Evolutionary conservation across 73 alveolate species (phyloP).

Genomic region (Stentor coeruleus): DNA sequence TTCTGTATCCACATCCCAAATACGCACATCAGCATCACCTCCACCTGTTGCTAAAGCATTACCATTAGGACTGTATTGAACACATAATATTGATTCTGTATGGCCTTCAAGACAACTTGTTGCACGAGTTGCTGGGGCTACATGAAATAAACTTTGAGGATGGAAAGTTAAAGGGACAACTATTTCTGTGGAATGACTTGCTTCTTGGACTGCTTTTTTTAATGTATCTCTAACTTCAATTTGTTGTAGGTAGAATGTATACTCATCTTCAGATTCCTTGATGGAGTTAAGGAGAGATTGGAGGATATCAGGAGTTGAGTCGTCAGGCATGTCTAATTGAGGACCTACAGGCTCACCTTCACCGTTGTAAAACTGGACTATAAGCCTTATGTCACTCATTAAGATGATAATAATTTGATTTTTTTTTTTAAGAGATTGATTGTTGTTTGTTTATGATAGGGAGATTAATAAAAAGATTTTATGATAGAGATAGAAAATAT

Average conservation of each 20-base stretch:
- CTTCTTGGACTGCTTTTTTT: constrained; percentile 18
- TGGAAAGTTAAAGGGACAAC: constrained; percentile 85
- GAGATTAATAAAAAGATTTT: too few relatives aligned
- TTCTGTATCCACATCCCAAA: constrained; percentile 99
- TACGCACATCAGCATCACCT: constrained; percentile 97
- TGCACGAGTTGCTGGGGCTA: constrained; percentile 98
- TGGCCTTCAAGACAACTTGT: constrained; percentile 98
- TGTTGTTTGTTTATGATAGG: too few relatives aligned
- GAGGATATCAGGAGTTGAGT: neutral
- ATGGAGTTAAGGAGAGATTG: constrained; percentile 6
- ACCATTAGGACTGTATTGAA: constrained; percentile 78
- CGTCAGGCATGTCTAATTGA: neutral
- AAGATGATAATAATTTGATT: too few relatives aligned
- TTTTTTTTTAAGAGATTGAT: too few relatives aligned
- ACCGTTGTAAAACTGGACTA: constrained; percentile 19
- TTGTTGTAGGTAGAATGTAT: neutral
- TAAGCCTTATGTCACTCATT: constrained; percentile 10
- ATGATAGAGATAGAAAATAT: too few relatives aligned
- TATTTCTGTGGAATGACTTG: constrained; percentile 36
- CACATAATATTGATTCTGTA: constrained; percentile 87
- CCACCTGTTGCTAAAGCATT: constrained; percentile 91
- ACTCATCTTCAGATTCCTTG: neutral
- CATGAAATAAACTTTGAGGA: constrained; percentile 97
- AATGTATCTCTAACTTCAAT: constrained; percentile 9
- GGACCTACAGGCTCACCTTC: constrained; percentile 25